A percentile compares a stretch with the other conserved stretches of the same genome.
These are phyloP conservation scores for Cucurbita argyrosperma DNA, from an alignment of 306 rosid species.

Conservation along the genomic window DNA sequence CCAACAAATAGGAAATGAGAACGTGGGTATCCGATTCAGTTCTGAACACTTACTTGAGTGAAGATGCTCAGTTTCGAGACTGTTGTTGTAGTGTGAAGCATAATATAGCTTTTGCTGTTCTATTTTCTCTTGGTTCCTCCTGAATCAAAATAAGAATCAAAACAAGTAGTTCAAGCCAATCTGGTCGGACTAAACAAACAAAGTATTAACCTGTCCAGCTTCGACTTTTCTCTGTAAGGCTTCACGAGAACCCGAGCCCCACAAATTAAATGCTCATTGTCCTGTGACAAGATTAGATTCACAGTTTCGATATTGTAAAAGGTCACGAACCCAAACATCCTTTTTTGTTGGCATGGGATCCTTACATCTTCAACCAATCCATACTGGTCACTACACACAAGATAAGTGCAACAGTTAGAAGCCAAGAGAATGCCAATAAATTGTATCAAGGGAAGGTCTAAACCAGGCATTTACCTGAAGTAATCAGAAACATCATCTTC, in stretches of 20 bases:
- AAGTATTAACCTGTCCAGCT: conserved; percentile 35
- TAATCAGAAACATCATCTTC: conserved; percentile 71
- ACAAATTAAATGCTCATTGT: conserved; percentile 57
- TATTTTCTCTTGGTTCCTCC: conserved; percentile 44
- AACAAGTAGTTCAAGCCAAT: neutral
- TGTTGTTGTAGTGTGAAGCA: conserved; percentile 16
- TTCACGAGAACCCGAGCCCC: conserved; percentile 77
- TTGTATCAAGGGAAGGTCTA: neutral
- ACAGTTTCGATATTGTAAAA: conserved; percentile 53
- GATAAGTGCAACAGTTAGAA: neutral
- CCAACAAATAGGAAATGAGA: neutral
- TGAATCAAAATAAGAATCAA: conserved; percentile 10
- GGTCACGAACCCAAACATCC: conserved; percentile 93
- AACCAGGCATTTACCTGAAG: conserved; percentile 33
- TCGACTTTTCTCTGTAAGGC: conserved; percentile 75
- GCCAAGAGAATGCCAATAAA: neutral
- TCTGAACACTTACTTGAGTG: conserved; percentile 33
- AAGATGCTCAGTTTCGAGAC: conserved; percentile 24
- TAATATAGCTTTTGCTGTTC: conserved; percentile 19
- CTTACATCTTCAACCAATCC: conserved; percentile 81
- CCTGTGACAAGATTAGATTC: conserved; percentile 43
- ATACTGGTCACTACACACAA: conserved; percentile 24
- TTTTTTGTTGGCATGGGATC: conserved; percentile 61
- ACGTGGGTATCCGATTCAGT: neutral
- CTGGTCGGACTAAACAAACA: neutral